These are phyloP conservation scores for Fusarium incarnatum DNA, from an alignment of 2,329 filamentous ascomycete species.

Conservation along the genomic window DNA sequence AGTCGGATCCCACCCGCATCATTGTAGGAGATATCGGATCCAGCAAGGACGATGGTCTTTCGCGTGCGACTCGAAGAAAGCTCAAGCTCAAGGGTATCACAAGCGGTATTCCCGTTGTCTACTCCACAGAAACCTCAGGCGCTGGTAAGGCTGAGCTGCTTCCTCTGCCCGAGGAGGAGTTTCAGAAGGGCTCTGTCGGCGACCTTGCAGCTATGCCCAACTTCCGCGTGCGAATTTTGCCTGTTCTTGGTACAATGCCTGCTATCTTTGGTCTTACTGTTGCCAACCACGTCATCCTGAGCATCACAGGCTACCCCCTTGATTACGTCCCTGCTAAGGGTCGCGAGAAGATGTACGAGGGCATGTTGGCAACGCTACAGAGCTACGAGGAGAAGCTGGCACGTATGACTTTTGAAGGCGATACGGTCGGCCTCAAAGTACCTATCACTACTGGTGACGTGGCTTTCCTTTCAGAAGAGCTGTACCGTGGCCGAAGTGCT, in stretches of 20 bases:
- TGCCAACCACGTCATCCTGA: conserved; percentile 92
- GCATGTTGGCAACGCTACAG: conserved; percentile 80
- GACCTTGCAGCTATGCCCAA: conserved; percentile 91
- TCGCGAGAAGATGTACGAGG: conserved; percentile 92
- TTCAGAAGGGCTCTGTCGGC: conserved; percentile 83
- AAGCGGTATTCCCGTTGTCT: conserved; percentile 90
- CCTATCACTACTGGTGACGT: conserved; percentile 84
- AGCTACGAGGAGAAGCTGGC: conserved; percentile 82
- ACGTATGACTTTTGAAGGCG: conserved; percentile 52
- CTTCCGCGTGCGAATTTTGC: conserved; percentile 93
- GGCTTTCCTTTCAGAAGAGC: conserved; percentile 88
- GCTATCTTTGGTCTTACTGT: conserved; percentile 92
- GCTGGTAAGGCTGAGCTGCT: conserved; percentile 92
- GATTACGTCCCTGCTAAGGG: conserved; percentile 86
- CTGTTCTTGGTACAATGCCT: conserved; percentile 96
- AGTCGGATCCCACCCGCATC: conserved; percentile 85
- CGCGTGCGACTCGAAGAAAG: conserved; percentile 82
- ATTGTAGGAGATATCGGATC: conserved; percentile 91
- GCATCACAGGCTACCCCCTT: conserved; percentile 83
- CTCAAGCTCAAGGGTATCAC: conserved; percentile 83
- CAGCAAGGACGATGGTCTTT: conserved; percentile 89
- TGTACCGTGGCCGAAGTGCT: conserved; percentile 84
- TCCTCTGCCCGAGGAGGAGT: conserved; percentile 88
- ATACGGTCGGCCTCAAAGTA: conserved; percentile 76
- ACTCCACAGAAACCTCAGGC: conserved; percentile 88